Percentiles rank a stretch among this genome's conserved stretches.
phyloP scores from a whole-genome alignment of 352 stramenopile species.

The Pythium phragmitis region DNA sequence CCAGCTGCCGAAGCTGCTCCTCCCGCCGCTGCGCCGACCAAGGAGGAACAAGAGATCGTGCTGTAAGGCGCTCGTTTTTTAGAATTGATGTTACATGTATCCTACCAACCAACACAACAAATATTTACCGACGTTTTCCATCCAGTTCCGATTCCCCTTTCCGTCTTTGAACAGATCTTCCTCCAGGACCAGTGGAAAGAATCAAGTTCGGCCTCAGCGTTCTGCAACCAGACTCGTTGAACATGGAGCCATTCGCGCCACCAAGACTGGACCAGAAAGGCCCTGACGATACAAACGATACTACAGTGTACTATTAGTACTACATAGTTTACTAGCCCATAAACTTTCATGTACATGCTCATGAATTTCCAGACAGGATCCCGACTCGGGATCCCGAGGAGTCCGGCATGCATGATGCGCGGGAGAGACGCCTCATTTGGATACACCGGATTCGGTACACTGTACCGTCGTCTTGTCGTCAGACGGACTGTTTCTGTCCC shows the following conservation, averaged over 20 bases:
- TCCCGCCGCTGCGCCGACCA: background rate
- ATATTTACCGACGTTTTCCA: constrained; percentile 12
- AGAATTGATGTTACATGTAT: constrained; percentile 12
- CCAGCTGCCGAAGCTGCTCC: background rate
- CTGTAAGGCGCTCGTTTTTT: constrained; percentile 8
- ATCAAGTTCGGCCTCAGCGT: too few species aligned
- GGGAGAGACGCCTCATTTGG: too few species aligned
- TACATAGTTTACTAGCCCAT: too few species aligned
- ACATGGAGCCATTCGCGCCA: too few species aligned
- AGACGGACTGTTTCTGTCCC: background rate
- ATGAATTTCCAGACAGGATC: too few species aligned
- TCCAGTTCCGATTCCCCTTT: background rate
- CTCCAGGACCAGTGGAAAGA: background rate
- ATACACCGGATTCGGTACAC: background rate
- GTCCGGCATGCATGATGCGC: too few species aligned
- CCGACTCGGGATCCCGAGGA: too few species aligned
- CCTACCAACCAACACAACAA: constrained; percentile 6
- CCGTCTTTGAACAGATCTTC: background rate
- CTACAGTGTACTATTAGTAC: too few species aligned
- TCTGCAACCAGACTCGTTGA: too few species aligned
- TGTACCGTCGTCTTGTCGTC: background rate
- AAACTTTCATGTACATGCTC: too few species aligned
- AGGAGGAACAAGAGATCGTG: constrained; percentile 17
- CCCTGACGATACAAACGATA: too few species aligned
- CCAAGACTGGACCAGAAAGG: too few species aligned